These are phyloP conservation scores for Haematococcus sp. DNA, from an alignment of 139 green algal genomes.

Conservation along the genomic window DNA sequence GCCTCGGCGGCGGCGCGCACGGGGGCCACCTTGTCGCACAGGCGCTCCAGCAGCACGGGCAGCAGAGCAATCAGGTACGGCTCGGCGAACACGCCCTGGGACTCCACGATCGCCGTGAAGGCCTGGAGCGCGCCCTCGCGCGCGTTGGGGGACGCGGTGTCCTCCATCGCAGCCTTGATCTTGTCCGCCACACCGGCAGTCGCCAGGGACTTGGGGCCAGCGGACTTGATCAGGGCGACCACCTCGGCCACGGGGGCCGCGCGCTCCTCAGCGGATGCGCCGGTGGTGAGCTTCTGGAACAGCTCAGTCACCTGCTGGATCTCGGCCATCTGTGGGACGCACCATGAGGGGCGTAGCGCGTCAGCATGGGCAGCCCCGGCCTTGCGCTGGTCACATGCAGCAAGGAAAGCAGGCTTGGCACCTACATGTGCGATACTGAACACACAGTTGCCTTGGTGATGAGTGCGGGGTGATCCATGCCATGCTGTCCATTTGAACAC, in stretches of 20 bases:
- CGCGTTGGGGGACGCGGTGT: constrained; percentile 2
- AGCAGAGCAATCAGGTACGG: constrained; percentile 64
- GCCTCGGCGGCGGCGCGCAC: constrained; percentile 31
- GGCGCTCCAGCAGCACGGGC: constrained; percentile 52
- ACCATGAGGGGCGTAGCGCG: too few relatives aligned
- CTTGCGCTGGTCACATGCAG: too few relatives aligned
- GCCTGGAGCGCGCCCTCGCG: constrained; percentile 48
- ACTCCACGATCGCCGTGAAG: constrained; percentile 35
- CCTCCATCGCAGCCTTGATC: constrained; percentile 12
- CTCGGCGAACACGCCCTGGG: constrained; percentile 46
- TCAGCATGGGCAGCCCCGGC: too few relatives aligned
- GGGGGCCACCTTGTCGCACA: constrained; percentile 64
- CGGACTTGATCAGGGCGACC: constrained; percentile 7
- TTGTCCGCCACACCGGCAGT: constrained; percentile 13
- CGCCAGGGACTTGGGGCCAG: not conserved
- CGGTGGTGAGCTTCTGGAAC: constrained; percentile 19
- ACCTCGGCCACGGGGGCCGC: not conserved
- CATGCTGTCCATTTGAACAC: too few relatives aligned
- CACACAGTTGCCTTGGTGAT: too few relatives aligned
- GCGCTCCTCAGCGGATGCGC: constrained; percentile 2
- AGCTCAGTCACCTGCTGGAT: constrained; percentile 9
- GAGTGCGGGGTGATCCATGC: too few relatives aligned
- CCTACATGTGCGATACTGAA: too few relatives aligned
- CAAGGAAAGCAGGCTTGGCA: too few relatives aligned
- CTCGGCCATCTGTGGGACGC: constrained; percentile 6